Evolutionary conservation across 139 green algal genomes (phyloP), one percentile per base, ranked within the genome.

Genomic region (Choricystis sp.): DNA sequence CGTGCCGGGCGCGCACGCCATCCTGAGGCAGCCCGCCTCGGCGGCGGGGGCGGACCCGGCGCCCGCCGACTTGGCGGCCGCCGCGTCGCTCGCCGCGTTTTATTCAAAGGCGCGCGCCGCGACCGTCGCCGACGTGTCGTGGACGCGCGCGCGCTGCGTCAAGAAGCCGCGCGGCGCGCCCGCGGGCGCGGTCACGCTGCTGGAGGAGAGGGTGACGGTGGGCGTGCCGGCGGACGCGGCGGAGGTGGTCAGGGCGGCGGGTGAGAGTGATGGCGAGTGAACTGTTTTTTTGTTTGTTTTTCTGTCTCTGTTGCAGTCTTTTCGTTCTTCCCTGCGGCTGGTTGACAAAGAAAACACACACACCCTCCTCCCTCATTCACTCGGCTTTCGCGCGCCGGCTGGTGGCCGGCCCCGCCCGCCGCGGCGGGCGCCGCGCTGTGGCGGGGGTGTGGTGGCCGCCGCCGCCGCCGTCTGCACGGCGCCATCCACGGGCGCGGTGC

Each of bases 61-160:
- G 1, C 65, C 80, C 1, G 65, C 29, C 0, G 86, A 92, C 66
- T 1, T 91, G 23, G 70, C 78, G 60, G 90, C 77, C 71, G 78
- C 80, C 2, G 85, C 86, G 19, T 72, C 89, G 66, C 61, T 89
- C 30, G 79, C 85, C 19, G 86, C 82, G 0, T 92, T 69, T 66
- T 91, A 83, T 66, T 84, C 71, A 49, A 86, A 79, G 62, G 73
- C 63, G 25, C 60, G 65, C 19, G 64, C 59, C 9, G 72, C 75
- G 56, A 66, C 66, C 56, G 84, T 82, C 72, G 73, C 58, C 3
- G 73, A 84, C 52, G 81, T 91, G 9, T 52, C 40, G 9, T 16
- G 16, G 9, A 52, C 40, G 40, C 40, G 9, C 9, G 40, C 40
- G 9, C 40, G 40, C 40, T 21, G 16, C 16, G 40, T 52, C 9